A percentile compares a stretch with the other conserved stretches of the same genome.
These are phyloP conservation scores for Yamadazyma sp. DNA, from an alignment of 805 yeast species.

Conservation along the genomic window DNA sequence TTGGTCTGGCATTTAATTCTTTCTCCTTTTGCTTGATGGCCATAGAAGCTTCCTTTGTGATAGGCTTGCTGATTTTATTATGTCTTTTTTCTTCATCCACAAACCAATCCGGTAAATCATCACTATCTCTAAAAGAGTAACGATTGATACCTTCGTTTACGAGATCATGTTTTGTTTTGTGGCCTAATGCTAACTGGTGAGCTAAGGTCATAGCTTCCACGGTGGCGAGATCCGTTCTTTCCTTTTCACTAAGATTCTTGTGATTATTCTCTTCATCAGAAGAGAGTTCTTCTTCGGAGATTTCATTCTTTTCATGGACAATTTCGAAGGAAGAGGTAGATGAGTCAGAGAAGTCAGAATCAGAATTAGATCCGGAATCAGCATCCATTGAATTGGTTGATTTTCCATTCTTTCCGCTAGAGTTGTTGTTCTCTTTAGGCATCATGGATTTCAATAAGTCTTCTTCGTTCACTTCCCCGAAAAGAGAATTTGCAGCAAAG, in stretches of 20 bases:
- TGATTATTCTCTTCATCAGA: slow-evolving; percentile 49
- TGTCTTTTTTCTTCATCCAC: slow-evolving; percentile 87
- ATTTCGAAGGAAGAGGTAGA: slow-evolving; percentile 47
- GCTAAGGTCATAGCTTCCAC: slow-evolving; percentile 98
- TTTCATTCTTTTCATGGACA: slow-evolving; percentile 29
- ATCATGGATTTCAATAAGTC: slow-evolving; percentile 47
- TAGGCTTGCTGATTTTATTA: slow-evolving; percentile 83
- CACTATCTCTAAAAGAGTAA: slow-evolving; percentile 87
- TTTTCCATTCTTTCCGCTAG: slow-evolving; percentile 1
- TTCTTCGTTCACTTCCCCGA: slow-evolving; percentile 45
- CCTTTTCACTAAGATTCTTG: slow-evolving; percentile 48
- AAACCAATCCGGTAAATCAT: slow-evolving; percentile 96
- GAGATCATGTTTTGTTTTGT: slow-evolving; percentile 77
- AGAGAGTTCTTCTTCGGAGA: slow-evolving; percentile 24
- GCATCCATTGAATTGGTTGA: slow-evolving; percentile 3
- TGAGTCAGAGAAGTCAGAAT: slow-evolving; percentile 33
- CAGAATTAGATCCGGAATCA: slow-evolving; percentile 35
- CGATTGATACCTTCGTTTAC: slow-evolving; percentile 92
- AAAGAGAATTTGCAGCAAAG: slow-evolving; percentile 41
- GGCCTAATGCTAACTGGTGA: slow-evolving; percentile 90
- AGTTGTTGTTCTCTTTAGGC: slow-evolving; percentile 11
- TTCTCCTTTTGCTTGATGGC: slow-evolving; percentile 45
- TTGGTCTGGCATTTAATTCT: slow-evolving; percentile 92
- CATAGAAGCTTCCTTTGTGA: slow-evolving; percentile 77
- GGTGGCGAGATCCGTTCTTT: slow-evolving; percentile 80